Base-by-base conservation (phyloP, 2,329 filamentous ascomycete species). In the Ophiostoma perfectum region DNA sequence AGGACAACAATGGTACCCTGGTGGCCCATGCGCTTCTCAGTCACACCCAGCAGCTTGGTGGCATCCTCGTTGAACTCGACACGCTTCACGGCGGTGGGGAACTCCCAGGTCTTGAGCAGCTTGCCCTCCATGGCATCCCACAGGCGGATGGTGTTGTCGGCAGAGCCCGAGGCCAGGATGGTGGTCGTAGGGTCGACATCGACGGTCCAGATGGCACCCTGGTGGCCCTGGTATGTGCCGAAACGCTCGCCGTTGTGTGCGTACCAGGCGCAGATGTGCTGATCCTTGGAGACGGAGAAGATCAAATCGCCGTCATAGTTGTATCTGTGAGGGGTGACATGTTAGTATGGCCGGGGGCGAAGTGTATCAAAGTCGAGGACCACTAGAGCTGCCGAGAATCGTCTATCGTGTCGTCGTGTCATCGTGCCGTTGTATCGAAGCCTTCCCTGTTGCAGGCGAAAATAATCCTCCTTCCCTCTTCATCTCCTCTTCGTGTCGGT, bases 171-270 rank as follows among this genome's bases (percentile, higher is more conserved):
- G 77, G 94, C 95, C 77, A 98, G 89, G 77, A 99, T 87, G 76
- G 91, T 92, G 72, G 90, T 91, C 76, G 93, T 93, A 73, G 94
- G 93, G 82, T 97, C 92, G 77, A 97, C 90, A 78, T 99, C 95
- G 80, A 99, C 91, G 72, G 95, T 97, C 95, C 95, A 99, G 83
- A 99, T 91, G 75, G 95, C 94, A 81, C 95, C 95, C 80, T 96
- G 90, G 82, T 99, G 95, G 79, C 95, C 95, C 78, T 92, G 89
- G 83, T 98, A 99, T 75, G 94, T 95, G 76, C 95, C 95, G 76
- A 98, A 86, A 76, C 95, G 91, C 85, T 99, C 95, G 82, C 95
- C 95, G 81, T 99, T 99, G 83, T 96, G 93, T 73, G 93, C 90
- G 82, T 88, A 98, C 95, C 95, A 99, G 73, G 88, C 94, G 85